Percentiles rank a stretch among this genome's conserved stretches.
Evolutionary conservation across 768 basidiomycete species (phyloP).

Genomic region (Boletus vinaceobasis): DNA sequence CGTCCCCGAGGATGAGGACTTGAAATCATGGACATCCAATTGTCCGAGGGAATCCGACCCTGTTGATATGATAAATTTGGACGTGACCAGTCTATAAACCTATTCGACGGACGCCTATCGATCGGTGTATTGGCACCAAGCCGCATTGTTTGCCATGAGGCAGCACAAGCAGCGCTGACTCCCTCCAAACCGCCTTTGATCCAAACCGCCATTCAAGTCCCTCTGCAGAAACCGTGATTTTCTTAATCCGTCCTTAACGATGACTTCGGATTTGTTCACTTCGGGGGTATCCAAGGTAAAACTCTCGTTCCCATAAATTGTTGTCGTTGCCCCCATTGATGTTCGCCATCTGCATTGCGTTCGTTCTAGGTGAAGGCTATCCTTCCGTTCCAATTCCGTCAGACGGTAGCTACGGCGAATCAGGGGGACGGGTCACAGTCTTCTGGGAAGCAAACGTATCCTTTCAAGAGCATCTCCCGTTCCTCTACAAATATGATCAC

Average conservation of each 20-base stretch:
- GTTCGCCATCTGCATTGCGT: not conserved
- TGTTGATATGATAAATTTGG: slow-evolving; percentile 1
- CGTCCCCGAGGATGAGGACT: not conserved
- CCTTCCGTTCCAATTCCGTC: not conserved
- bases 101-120: slow-evolving; percentile 4
- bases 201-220: slow-evolving; percentile 2
- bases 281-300: slow-evolving; percentile 8
- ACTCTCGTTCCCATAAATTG: not conserved
- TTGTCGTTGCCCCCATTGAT: not conserved
- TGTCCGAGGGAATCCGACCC: slow-evolving; percentile 11
- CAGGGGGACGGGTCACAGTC: not conserved
- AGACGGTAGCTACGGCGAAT: not conserved
- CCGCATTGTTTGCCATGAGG: slow-evolving; percentile 27
- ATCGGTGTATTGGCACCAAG: slow-evolving; percentile 2
- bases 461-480: not conserved
- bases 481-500: not conserved
- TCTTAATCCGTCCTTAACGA: slow-evolving; percentile 2
- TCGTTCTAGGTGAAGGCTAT: slow-evolving; percentile 5
- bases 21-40: not conserved
- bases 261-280: slow-evolving; percentile 1
- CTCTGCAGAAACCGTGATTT: slow-evolving; percentile 3
- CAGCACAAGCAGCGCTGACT: slow-evolving; percentile 15
- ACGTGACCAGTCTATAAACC: not conserved
- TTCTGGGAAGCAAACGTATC: not conserved
- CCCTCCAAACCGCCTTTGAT: slow-evolving; percentile 1